Base-by-base conservation (phyloP, 257 asterid species). In the Ilex asprella region DNA sequence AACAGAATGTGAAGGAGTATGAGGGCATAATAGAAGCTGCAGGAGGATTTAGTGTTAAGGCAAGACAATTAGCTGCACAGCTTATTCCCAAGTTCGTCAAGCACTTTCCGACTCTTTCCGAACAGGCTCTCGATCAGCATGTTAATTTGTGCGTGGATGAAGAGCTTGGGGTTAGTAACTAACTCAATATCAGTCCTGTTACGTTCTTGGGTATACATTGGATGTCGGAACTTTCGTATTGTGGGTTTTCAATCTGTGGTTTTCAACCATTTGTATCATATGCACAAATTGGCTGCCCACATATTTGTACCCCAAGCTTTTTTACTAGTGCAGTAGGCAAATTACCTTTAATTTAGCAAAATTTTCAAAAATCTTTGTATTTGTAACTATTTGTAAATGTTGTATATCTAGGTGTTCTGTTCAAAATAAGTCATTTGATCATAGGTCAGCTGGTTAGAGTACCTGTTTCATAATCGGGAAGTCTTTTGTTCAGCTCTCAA, bases 51-150 rank as follows among this genome's bases (percentile, higher is more conserved):
- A 83, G 87, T 32, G 95, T 82, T 58, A 89, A 89, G 83, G 87
- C 95, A n/a, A 92, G 84, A 79, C 98, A 92, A 60, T 63, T 92
- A 84, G 80, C 98, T 12, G 96, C 98, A 16, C 95, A 84, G 77
- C 81, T 92, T 70, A 92, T 92, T 52, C 98, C 97, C 0, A 92
- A 84, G 89, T 92, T 83, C 60, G 82, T 84, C 75, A 92, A 89
- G 77, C 71, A 47, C 74, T 92, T 89, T 61, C 98, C 95, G 0
- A 79, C 78, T 73, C 85, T 81, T n/a, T 67, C 86, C 1, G 98
- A 82, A 69, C 88, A 84, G 67, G 95, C 98, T 41, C 82, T 92
- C 30, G 98, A 89, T 62, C 87, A 86, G 68, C 97, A 86, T 72
- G 64, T 82, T 62, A 74, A 84, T 72, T 59, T 92, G 59, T 86